These are phyloP conservation scores for Corylus americana DNA, from an alignment of 306 rosid species.

Conservation along the genomic window DNA sequence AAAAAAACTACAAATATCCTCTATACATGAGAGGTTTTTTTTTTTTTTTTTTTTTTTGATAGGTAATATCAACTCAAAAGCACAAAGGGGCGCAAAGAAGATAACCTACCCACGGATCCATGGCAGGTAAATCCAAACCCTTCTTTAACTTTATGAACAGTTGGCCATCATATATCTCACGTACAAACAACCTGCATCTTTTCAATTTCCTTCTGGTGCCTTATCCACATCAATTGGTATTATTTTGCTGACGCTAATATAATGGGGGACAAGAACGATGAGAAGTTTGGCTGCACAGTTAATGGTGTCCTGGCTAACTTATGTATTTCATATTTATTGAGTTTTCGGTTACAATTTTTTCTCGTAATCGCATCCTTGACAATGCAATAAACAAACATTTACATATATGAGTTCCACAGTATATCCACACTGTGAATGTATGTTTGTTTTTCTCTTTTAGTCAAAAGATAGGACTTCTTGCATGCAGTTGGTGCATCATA, in stretches of 20 bases:
- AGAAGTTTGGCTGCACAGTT: not conserved
- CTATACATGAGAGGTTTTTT: slow-evolving; percentile 3
- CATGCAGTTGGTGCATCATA: not conserved
- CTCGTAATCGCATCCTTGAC: not conserved
- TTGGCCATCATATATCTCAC: slow-evolving; percentile 83
- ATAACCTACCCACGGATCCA: slow-evolving; percentile 89
- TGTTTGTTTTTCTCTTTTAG: slow-evolving; percentile 1
- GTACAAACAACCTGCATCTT: slow-evolving; percentile 68
- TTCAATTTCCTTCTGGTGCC: not conserved
- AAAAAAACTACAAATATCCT: not conserved
- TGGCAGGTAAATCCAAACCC: slow-evolving; percentile 78
- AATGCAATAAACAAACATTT: not conserved
- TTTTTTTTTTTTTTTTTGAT: no score
- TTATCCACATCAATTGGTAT: not conserved
- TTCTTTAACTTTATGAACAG: slow-evolving; percentile 74
- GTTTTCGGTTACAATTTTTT: not conserved
- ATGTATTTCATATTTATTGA: not conserved
- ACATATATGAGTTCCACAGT: not conserved
- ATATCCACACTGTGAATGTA: not conserved
- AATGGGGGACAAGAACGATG: not conserved
- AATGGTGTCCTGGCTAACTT: not conserved
- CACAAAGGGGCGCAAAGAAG: not conserved
- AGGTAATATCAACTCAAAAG: no score
- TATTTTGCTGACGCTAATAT: not conserved
- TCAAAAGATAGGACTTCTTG: not conserved